A percentile compares a stretch with the other conserved stretches of the same genome.
These are phyloP conservation scores for Galerina sulciceps DNA, from an alignment of 768 basidiomycete species.

Conservation along the genomic window DNA sequence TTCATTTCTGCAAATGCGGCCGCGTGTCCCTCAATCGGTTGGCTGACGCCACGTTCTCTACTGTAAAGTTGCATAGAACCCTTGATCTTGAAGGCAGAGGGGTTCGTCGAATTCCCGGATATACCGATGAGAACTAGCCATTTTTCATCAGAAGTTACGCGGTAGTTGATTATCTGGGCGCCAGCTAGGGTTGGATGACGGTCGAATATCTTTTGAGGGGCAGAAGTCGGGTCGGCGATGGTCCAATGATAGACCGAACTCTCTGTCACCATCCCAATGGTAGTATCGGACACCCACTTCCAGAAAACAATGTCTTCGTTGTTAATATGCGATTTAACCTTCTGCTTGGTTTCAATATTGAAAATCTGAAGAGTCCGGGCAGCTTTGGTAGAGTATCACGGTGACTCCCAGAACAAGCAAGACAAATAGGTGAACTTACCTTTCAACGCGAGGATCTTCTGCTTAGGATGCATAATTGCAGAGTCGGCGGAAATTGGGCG, in stretches of 20 bases:
- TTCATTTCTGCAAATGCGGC: constrained; percentile 94
- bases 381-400: constrained; percentile 51
- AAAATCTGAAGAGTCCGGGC: constrained; percentile 95
- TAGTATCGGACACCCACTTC: constrained; percentile 95
- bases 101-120: constrained; percentile 88
- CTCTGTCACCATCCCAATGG: constrained; percentile 95
- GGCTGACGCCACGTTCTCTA: constrained; percentile 88
- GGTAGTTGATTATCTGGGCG: constrained; percentile 98
- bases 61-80: constrained; percentile 98
- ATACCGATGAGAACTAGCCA: constrained; percentile 98
- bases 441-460: constrained; percentile 97
- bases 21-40: constrained; percentile 98
- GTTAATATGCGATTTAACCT: constrained; percentile 94
- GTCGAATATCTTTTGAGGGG: constrained; percentile 94
- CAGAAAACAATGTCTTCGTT: constrained; percentile 96
- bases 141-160: constrained; percentile 89
- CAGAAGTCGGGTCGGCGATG: constrained; percentile 70
- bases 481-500: constrained; percentile 98
- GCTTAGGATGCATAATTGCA: constrained; percentile 96
- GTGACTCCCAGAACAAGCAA: constrained; percentile 5
- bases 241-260: constrained; percentile 93
- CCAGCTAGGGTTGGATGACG: constrained; percentile 93
- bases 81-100: constrained; percentile 97
- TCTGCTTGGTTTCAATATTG: constrained; percentile 97
- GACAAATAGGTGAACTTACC: constrained; percentile 49